Conservation (phyloP, 148 eudicot genomes). For the Bassia scoparia region DNA sequence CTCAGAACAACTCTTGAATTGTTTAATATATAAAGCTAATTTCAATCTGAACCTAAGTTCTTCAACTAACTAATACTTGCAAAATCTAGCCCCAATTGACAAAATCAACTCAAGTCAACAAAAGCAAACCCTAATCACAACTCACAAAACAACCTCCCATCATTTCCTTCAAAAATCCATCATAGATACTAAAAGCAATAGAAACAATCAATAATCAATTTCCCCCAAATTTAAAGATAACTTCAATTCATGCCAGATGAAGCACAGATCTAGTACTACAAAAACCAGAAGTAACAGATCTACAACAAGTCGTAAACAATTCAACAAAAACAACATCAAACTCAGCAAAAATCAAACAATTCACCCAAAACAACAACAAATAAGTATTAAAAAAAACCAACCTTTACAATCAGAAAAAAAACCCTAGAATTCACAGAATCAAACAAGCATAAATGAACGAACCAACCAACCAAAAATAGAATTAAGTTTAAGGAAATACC, state of each 20-base stretch:
- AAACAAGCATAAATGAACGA: not conserved
- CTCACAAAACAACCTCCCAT: not conserved
- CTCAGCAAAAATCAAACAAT: not conserved
- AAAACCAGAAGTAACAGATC: constrained; percentile 16
- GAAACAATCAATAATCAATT: not conserved
- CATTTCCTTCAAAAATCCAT: not conserved
- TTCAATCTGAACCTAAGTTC: not conserved
- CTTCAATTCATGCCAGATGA: not conserved
- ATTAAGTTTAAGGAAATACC: not conserved
- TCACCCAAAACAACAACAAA: not conserved
- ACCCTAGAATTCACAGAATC: not conserved
- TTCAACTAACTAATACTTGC: not conserved
- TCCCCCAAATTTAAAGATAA: not conserved
- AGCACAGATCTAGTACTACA: constrained; percentile 10
- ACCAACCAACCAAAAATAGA: not conserved
- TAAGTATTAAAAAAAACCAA: not conserved
- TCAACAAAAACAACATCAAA: constrained; percentile 5
- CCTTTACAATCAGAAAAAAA: too few species aligned
- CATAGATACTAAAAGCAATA: not conserved
- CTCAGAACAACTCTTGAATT: not conserved
- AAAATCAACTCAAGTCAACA: constrained; percentile 5
- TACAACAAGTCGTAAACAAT: constrained; percentile 15
- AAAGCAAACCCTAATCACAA: not conserved
- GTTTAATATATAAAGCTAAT: not conserved
- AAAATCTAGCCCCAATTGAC: not conserved